These are phyloP conservation scores for Fraxinus latifolia DNA, from an alignment of 305 asterid genomes.

Conservation along the genomic window DNA sequence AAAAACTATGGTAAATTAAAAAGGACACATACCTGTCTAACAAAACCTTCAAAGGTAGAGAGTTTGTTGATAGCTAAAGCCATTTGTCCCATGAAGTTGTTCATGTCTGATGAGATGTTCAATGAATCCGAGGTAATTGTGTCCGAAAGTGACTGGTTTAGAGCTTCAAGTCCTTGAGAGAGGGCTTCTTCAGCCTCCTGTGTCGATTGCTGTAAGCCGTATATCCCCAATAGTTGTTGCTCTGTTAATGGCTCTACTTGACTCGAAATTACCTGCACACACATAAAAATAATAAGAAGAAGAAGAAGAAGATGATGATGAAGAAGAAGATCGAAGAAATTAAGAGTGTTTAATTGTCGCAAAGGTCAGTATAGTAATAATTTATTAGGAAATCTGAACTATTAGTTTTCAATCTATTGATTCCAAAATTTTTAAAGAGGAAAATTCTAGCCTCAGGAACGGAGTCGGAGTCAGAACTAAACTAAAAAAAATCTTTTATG, in stretches of 20 bases:
- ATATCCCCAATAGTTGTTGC: constrained; percentile 55
- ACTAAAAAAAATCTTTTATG: neutral
- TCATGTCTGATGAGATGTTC: constrained; percentile 38
- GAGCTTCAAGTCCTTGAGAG: constrained; percentile 54
- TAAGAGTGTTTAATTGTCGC: neutral
- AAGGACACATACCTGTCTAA: constrained; percentile 49
- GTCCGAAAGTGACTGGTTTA: constrained; percentile 51
- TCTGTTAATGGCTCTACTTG: constrained; percentile 63
- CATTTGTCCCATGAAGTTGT: constrained; percentile 58
- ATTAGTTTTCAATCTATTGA: neutral
- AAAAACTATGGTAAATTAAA: neutral
- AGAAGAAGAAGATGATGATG: no score
- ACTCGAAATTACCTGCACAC: constrained; percentile 36
- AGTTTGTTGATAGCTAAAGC: constrained; percentile 63
- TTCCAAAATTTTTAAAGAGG: neutral
- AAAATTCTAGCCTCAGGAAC: neutral
- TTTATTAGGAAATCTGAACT: neutral
- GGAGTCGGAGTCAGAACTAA: neutral
- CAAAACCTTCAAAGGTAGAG: constrained; percentile 50
- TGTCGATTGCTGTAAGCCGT: constrained; percentile 54
- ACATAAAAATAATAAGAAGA: neutral
- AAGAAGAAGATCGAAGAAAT: neutral
- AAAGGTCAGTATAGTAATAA: no score
- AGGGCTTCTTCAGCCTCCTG: constrained; percentile 71
- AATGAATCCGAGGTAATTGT: constrained; percentile 50